Conservation (phyloP, 2,329 filamentous ascomycete species). For the Aurifilum marmelostoma region DNA sequence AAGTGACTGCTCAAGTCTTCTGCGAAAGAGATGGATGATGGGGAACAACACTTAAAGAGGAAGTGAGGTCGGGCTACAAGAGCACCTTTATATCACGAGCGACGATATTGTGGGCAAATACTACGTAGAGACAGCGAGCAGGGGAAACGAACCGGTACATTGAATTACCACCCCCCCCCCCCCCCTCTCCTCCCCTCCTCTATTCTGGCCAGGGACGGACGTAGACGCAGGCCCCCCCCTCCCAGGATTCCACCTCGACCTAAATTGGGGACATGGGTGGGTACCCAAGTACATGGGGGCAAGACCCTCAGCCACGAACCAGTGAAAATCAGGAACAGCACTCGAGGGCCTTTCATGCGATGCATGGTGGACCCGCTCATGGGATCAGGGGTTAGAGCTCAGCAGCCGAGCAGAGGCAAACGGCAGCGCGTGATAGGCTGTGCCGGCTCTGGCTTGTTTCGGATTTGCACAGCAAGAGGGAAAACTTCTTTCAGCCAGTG, state of each 20-base stretch:
- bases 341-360: slow-evolving; percentile 43
- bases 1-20: slow-evolving; percentile 40
- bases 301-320: slow-evolving; percentile 36
- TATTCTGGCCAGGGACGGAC: slow-evolving; percentile 28
- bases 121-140: slow-evolving; percentile 20
- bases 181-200: too few relatives aligned
- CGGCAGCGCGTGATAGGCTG: slow-evolving; percentile 37
- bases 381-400: slow-evolving; percentile 35
- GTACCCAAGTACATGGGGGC: slow-evolving; percentile 21
- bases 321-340: slow-evolving; percentile 42
- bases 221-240: slow-evolving; percentile 28
- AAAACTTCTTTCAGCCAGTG: slow-evolving; percentile 31
- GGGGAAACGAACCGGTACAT: background rate
- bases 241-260: slow-evolving; percentile 20
- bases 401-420: slow-evolving; percentile 29
- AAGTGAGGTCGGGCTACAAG: slow-evolving; percentile 15
- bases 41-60: background rate
- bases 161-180: background rate
- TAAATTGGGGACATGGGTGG: slow-evolving; percentile 35
- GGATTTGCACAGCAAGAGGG: slow-evolving; percentile 36
- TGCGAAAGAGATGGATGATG: slow-evolving; percentile 34
- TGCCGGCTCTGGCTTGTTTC: slow-evolving; percentile 39
- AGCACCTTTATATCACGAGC: slow-evolving; percentile 32
- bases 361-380: slow-evolving; percentile 41
- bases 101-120: slow-evolving; percentile 15